Evolutionary conservation across 306 rosid species (phyloP), one percentile per base, ranked within the genome.

Genomic region (Dalbergia cultrata): DNA sequence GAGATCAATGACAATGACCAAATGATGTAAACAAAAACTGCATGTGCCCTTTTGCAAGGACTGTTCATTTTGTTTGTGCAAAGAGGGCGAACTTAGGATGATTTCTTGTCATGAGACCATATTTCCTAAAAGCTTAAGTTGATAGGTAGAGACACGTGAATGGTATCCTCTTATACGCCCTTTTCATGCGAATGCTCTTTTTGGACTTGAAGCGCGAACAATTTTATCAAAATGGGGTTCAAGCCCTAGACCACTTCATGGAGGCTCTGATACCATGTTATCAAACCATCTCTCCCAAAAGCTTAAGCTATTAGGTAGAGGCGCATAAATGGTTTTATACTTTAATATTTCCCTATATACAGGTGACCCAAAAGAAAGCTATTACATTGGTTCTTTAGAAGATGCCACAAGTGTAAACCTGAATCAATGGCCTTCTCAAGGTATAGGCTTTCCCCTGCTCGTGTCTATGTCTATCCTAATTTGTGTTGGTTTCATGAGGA

Each of bases 371-470:
- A 92, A 92, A 84, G 98, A 92, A 89, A 85, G 91, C 72, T 92
- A 54, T 80, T 85, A 86, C 61, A 78, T 95, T 76, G 97, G 97
- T 33, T 72, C 91, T 83, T 19, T 91, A 67, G 94, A 71, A 60
- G 94, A 90, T 22, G 62, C n/a, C 62, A 37, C 74, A 9, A 69
- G 72, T 80, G 65, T 2, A 64, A 31, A 72, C 62, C 83, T 91
- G 44, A 94, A 95, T 85, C 97, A 91, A 82, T 95, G 98, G 98
- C 98, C 97, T 76, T 79, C 92, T 54, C 61, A 85, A 77, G 98
- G 97, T 95, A 74, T 83, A n/a, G 57, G 5, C 52, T 65, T 54
- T 64, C 35, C 31, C 31, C 3, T 26, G 31, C 31, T 26, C 31
- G 31, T 26, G 2, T 13, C 39, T 17, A 10, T 41, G 57, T 2